These are phyloP conservation scores for Colletotrichum navitas DNA, from an alignment of 2,329 filamentous ascomycete genomes.

Conservation along the genomic window DNA sequence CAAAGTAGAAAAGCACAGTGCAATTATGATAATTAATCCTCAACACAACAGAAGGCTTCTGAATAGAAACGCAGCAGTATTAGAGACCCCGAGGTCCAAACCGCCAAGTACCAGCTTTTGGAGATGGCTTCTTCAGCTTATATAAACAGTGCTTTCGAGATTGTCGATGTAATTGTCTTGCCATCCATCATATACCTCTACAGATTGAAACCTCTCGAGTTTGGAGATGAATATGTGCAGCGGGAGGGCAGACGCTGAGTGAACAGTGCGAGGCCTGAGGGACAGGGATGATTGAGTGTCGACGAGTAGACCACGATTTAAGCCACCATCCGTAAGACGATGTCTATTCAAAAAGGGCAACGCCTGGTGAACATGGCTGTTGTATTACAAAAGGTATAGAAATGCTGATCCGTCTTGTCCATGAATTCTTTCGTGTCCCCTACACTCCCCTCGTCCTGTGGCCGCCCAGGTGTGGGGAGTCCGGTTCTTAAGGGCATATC, in stretches of 20 bases:
- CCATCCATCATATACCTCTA: neutral
- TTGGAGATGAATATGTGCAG: neutral
- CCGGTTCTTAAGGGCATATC: no score
- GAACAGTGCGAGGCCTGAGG: neutral
- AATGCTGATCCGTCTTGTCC: neutral
- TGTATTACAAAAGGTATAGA: neutral
- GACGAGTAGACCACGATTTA: neutral
- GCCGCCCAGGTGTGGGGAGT: no score
- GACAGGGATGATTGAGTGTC: neutral
- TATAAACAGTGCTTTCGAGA: neutral
- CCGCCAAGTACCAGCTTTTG: neutral
- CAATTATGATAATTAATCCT: fast-evolving
- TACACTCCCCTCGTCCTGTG: neutral
- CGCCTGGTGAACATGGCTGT: neutral
- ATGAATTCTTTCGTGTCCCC: neutral
- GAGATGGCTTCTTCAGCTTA: no score
- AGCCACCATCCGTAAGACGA: neutral
- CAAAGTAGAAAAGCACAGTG: neutral
- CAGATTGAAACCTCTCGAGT: neutral
- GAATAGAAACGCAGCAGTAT: neutral
- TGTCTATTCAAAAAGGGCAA: neutral
- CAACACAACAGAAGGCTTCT: neutral
- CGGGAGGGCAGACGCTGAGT: neutral
- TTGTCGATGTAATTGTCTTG: neutral
- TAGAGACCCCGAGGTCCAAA: neutral